Base-by-base conservation (phyloP, 2,329 filamentous ascomycete species). In the Fusarium penzigii region DNA sequence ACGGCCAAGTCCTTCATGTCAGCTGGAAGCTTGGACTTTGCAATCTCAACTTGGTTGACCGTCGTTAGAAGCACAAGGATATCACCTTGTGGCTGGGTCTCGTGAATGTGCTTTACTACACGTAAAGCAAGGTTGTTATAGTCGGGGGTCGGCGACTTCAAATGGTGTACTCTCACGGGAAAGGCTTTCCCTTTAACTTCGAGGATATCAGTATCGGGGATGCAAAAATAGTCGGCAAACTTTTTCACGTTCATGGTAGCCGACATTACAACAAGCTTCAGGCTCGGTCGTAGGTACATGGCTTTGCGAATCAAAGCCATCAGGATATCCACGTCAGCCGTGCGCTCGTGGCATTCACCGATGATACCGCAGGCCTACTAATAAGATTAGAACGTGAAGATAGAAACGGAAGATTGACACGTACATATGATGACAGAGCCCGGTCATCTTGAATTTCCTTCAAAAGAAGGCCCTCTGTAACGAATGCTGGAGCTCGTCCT, bases 301-400 rank as follows among this genome's bases (percentile, higher is more conserved):
- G 96, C 82, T 72, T 96, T 91, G 63, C 95, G 95, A 46, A 94
- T 79, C 29, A 96, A 72, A n/a, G 88, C 89, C 55, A 94, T 81
- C 5, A 95, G 75, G 52, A 96, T 90, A 70, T 96, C 92, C 0
- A 90, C 94, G 46, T 88, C 83, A 2, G 95, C 78, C 0, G 89
- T 94, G 56, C 92, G 80, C 68, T 96, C 92, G 79, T 96, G 92
- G 2, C 91, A 92, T 70, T 96, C 92, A 67, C 96, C 92, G 52
- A 96, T 90, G 85, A 96, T 94, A 56, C 96, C 73, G 16, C 86
- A 88, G 3, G 88, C 87, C 64, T 96, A 95, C 34, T 83, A 83
- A 2, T 83, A 81, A 7, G 95, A 76, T 25, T 29, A n/a, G n/a
- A n/a, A n/a, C n/a, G n/a, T n/a, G n/a, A n/a, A n/a, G n/a, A n/a